These are phyloP conservation scores for Flagelloscypha sp. DNA, from an alignment of 768 basidiomycete genomes.

Conservation along the genomic window DNA sequence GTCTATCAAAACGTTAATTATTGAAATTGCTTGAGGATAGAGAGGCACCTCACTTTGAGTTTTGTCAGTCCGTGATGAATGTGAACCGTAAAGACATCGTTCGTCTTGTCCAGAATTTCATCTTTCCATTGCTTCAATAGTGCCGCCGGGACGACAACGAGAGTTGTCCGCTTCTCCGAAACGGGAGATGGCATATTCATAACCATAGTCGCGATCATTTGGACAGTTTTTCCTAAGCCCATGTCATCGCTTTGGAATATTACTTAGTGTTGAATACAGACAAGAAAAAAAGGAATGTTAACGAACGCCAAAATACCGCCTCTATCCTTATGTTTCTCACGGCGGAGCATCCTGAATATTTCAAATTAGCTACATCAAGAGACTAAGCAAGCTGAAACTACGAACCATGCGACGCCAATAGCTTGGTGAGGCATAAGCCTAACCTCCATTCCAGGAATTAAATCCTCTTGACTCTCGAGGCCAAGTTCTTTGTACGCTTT, in stretches of 20 bases:
- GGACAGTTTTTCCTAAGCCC: slow-evolving; percentile 58
- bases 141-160: slow-evolving; percentile 61
- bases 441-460: slow-evolving; percentile 51
- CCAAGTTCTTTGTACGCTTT: slow-evolving; percentile 46
- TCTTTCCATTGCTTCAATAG: slow-evolving; percentile 60
- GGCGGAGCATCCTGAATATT: slow-evolving; percentile 53
- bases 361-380: neutral
- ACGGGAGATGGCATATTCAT: slow-evolving; percentile 44
- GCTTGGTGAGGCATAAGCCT: slow-evolving; percentile 62
- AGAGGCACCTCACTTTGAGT: slow-evolving; percentile 19
- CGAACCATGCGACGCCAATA: slow-evolving; percentile 58
- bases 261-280: slow-evolving; percentile 8
- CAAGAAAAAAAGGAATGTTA: neutral
- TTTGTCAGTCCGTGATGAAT: slow-evolving; percentile 68
- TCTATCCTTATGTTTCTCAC: slow-evolving; percentile 41
- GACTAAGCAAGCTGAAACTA: slow-evolving; percentile 14
- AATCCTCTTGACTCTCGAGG: slow-evolving; percentile 42
- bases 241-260: slow-evolving; percentile 36
- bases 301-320: slow-evolving; percentile 45
- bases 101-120: slow-evolving; percentile 53
- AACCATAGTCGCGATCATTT: slow-evolving; percentile 53
- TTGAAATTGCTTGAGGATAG: neutral
- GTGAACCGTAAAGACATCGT: slow-evolving; percentile 36
- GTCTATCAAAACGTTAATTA: slow-evolving; percentile 23
- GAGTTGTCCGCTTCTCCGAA: slow-evolving; percentile 48